Evolutionary conservation across 2,329 filamentous ascomycete species (phyloP), one percentile per base, ranked within the genome.

Genomic region (Paraconiothyrium brasiliense): DNA sequence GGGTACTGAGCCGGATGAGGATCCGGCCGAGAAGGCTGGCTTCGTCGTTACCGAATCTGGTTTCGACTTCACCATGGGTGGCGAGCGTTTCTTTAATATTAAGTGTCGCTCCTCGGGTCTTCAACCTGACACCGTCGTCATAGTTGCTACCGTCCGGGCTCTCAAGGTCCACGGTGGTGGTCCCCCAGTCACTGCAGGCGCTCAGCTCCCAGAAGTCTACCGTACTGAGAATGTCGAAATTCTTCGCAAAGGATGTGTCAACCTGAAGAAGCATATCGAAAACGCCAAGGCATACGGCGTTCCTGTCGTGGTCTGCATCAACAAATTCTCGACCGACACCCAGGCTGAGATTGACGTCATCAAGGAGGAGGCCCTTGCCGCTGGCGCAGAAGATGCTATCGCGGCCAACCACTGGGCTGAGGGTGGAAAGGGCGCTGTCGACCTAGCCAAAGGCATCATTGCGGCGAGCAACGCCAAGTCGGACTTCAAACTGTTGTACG

Each of bases 51-150:
- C 95, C 1, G 95, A 99, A 80, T 94, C 95, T 57, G 95, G 95
- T 10, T 99, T 99, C 79, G 95, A 99, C 81, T 99, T 99, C 83
- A 98, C 95, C 73, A 99, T 99, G 95, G 95, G 95, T 67, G 95
- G 95, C 66, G 95, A 99, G 86, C 91, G 95, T 56, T 99, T 99
- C 86, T 98, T 99, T 89, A 98, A 99, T 84, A 98, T 99, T 85
- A 99, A 99, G 86, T 98, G 95, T 83, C 91, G 95, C 63, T 92
- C 93, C 10, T 97, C 94, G 6, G 94, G 94, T 27, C 89, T 99
- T 49, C 88, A 93, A 2, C 95, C 95, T 1, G 95, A 99, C 74
- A 92, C 93, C 1, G 94, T 97, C 7, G 93, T 99, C 48, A 90
- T 99, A 61, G 95, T 99, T 41, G 94, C 95, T 27, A 99, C 95